phyloP scores from a whole-genome alignment of 441 rosid species.

The Eruca vesicaria region DNA sequence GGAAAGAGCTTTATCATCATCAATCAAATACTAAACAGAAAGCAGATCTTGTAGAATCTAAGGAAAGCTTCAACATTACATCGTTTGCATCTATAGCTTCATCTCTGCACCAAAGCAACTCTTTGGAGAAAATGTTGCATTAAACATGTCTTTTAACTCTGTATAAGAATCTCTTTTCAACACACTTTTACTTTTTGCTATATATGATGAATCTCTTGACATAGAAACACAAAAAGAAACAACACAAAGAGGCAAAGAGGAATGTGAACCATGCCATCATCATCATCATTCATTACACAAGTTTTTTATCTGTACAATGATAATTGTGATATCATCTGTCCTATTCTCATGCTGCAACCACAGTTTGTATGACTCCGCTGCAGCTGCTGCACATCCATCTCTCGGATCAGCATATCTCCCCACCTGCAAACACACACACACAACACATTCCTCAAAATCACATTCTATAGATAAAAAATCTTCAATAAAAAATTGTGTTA shows the following conservation, averaged over 20 bases:
- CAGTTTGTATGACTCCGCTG: constrained; percentile 87
- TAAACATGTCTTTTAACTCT: neutral
- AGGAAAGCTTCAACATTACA: neutral
- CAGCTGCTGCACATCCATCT: constrained; percentile 87
- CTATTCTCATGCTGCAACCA: constrained; percentile 88
- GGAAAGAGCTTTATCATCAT: neutral
- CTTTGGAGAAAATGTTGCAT: neutral
- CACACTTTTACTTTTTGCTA: neutral
- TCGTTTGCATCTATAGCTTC: neutral
- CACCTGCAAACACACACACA: constrained; percentile 46
- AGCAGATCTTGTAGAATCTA: neutral
- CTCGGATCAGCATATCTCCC: constrained; percentile 71
- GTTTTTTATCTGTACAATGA: constrained; percentile 72
- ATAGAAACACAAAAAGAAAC: neutral
- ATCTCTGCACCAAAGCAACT: neutral
- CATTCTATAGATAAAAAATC: neutral
- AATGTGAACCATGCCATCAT: neutral
- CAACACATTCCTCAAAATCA: neutral
- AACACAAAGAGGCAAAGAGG: constrained; percentile 11
- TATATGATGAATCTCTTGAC: constrained; percentile 19
- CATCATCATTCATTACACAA: constrained; percentile 39
- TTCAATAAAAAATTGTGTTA: neutral
- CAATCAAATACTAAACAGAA: neutral
- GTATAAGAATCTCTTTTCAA: neutral
- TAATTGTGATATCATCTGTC: constrained; percentile 95